Conservation (phyloP, 2,329 filamentous ascomycete genomes). For the Fusarium clavum region DNA sequence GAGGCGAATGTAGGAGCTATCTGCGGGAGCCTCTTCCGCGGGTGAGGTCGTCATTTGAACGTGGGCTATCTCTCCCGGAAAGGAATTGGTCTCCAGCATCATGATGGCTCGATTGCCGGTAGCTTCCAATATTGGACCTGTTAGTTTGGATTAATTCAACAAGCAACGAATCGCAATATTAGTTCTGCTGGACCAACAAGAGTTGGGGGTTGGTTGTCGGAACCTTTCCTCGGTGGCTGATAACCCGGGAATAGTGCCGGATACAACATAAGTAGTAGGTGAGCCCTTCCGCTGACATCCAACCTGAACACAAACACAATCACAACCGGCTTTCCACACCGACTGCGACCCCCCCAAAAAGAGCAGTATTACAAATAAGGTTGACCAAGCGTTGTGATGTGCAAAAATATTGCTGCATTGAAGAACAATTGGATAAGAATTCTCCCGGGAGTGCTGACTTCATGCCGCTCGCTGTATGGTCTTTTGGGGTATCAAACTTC, state of each 20-base stretch:
- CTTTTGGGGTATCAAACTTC: constrained; percentile 34
- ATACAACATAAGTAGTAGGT: neutral
- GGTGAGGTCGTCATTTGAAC: constrained; percentile 21
- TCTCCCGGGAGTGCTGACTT: constrained; percentile 29
- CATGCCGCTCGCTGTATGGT: constrained; percentile 10
- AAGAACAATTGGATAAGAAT: constrained; percentile 34
- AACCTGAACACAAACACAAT: constrained; percentile 12
- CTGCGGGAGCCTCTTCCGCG: constrained; percentile 18
- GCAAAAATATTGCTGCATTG: constrained; percentile 27
- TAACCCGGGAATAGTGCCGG: constrained; percentile 28
- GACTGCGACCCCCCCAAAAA: constrained; percentile 27
- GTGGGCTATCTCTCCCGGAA: constrained; percentile 24
- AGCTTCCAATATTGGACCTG: constrained; percentile 15
- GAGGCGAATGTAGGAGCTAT: constrained; percentile 26
- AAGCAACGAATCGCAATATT: constrained; percentile 24
- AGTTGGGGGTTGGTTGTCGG: constrained; percentile 20
- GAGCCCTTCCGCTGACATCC: constrained; percentile 20
- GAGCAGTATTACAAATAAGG: constrained; percentile 35
- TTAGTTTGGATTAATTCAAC: constrained; percentile 26
- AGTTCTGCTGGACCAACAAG: constrained; percentile 21
- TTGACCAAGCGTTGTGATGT: constrained; percentile 22
- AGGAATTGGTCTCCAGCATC: constrained; percentile 7
- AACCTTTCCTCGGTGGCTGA: constrained; percentile 16
- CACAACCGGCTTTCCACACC: constrained; percentile 25
- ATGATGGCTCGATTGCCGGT: constrained; percentile 25